A percentile compares a stretch with the other conserved stretches of the same genome.
Conservation (phyloP, 73 alveolate species). For the Symbiodinium pilosum region DNA sequence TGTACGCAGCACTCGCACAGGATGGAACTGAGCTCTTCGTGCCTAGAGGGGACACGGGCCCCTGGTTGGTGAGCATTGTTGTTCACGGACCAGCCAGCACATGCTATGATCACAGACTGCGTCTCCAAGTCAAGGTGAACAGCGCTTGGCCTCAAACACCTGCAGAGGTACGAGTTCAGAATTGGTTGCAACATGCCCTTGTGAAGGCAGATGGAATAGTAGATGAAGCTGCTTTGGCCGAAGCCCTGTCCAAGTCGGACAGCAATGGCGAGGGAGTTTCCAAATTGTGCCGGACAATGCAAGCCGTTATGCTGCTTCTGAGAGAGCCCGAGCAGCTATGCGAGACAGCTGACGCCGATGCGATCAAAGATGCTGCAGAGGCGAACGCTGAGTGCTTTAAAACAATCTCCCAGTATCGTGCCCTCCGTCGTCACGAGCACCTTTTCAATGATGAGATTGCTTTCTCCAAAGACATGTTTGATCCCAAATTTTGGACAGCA, state of each 20-base stretch:
- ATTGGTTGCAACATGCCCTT: slow-evolving; percentile 59
- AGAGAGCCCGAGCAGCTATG: slow-evolving; percentile 27
- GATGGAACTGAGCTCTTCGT: slow-evolving; percentile 76
- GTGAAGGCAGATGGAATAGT: slow-evolving; percentile 42
- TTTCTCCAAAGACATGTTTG: slow-evolving; percentile 35
- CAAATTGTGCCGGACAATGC: slow-evolving; percentile 27
- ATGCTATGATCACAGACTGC: neutral
- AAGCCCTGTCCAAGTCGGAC: slow-evolving; percentile 15
- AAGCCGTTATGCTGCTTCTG: slow-evolving; percentile 23
- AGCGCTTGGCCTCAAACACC: slow-evolving; percentile 74
- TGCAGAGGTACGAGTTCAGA: slow-evolving; percentile 67
- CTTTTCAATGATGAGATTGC: slow-evolving; percentile 29
- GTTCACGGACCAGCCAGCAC: slow-evolving; percentile 39
- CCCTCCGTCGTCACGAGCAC: slow-evolving; percentile 27
- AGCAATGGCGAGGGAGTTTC: neutral
- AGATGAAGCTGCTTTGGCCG: slow-evolving; percentile 75
- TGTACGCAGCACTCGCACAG: neutral
- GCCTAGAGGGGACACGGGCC: slow-evolving; percentile 53
- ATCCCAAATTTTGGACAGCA: slow-evolving; percentile 60
- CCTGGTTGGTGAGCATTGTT: slow-evolving; percentile 38
- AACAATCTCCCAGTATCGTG: slow-evolving; percentile 18
- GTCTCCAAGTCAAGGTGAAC: slow-evolving; percentile 61
- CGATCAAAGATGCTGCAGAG: slow-evolving; percentile 32
- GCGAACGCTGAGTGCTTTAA: slow-evolving; percentile 27
- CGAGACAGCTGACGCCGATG: slow-evolving; percentile 13